Evolutionary conservation across 75 land plant species (phyloP).

Genomic region (Pinus albicaulis): DNA sequence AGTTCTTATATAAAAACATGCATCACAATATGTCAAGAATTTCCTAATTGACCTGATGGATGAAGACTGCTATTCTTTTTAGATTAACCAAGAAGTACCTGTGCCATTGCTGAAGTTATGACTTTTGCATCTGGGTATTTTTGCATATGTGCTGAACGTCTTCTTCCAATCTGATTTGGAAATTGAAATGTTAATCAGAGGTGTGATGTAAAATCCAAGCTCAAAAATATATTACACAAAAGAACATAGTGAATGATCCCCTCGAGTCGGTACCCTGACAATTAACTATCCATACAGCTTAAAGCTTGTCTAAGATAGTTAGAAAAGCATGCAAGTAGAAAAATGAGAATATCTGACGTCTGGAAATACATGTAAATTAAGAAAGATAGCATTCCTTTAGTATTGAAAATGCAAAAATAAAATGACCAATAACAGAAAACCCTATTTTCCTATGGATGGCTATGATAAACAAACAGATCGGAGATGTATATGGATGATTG

Average conservation of each 20-base stretch:
- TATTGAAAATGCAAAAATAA: no score
- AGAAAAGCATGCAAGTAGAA: background rate
- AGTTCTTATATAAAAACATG: background rate
- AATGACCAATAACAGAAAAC: no score
- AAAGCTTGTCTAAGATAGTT: background rate
- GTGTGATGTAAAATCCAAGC: background rate
- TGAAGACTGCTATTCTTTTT: background rate
- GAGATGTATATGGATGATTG: background rate
- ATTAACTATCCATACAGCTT: background rate
- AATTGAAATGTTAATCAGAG: background rate
- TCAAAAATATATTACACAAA: background rate
- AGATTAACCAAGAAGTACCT: constrained; percentile 31
- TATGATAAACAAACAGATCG: background rate
- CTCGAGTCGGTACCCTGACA: background rate
- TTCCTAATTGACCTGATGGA: background rate
- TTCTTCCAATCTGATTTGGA: constrained; percentile 69
- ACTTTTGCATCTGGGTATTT: constrained; percentile 93
- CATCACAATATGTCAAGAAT: no score
- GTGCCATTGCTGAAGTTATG: constrained; percentile 81
- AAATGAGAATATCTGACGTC: background rate
- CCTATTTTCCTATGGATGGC: background rate
- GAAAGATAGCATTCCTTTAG: background rate
- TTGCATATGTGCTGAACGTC: constrained; percentile 67
- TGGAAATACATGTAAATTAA: background rate
- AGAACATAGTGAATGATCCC: background rate